Percentiles rank a stretch among this genome's conserved stretches.
Evolutionary conservation across 805 yeast genomes (phyloP).

Genomic region (Sugiyamaella marilandica): DNA sequence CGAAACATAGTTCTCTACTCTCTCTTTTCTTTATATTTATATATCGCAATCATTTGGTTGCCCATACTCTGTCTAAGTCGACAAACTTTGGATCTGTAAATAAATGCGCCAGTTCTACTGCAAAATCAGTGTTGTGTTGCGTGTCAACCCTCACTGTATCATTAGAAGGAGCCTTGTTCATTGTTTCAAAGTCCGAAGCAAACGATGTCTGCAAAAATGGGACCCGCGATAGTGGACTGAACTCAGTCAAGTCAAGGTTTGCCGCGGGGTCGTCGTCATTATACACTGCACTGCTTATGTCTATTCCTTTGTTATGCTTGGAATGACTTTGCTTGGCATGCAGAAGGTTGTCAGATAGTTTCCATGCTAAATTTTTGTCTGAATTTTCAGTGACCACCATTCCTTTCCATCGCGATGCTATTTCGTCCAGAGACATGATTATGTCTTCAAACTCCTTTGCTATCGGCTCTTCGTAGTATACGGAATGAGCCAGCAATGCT

Average conservation of each 20-base stretch:
- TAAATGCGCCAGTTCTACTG: slow-evolving; percentile 4
- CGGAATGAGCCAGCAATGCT: slow-evolving; percentile 14
- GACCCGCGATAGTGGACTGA: slow-evolving; percentile 1
- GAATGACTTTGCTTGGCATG: background rate
- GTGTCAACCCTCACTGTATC: background rate
- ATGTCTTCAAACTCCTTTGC: slow-evolving; percentile 11
- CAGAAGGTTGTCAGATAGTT: slow-evolving; percentile 3
- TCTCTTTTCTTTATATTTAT: background rate
- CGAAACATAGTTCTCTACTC: background rate
- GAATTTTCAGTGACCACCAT: background rate
- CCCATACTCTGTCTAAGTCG: slow-evolving; percentile 10
- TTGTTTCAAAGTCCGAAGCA: background rate
- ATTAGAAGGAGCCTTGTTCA: background rate
- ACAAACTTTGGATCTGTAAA: slow-evolving; percentile 10
- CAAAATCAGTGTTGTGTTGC: background rate
- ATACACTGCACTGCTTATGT: slow-evolving; percentile 3
- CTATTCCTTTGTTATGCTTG: background rate
- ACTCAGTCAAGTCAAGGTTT: background rate
- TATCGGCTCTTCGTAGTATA: slow-evolving; percentile 2
- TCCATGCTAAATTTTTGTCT: slow-evolving; percentile 2
- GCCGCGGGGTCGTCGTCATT: slow-evolving; percentile 3
- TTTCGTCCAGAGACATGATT: slow-evolving; percentile 11
- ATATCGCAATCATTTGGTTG: background rate
- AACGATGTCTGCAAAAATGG: slow-evolving; percentile 4
- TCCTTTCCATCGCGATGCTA: slow-evolving; percentile 16